A percentile compares a stretch with the other conserved stretches of the same genome.
Conservation (phyloP, 345 rosid species). For the Dovyalis caffra region DNA sequence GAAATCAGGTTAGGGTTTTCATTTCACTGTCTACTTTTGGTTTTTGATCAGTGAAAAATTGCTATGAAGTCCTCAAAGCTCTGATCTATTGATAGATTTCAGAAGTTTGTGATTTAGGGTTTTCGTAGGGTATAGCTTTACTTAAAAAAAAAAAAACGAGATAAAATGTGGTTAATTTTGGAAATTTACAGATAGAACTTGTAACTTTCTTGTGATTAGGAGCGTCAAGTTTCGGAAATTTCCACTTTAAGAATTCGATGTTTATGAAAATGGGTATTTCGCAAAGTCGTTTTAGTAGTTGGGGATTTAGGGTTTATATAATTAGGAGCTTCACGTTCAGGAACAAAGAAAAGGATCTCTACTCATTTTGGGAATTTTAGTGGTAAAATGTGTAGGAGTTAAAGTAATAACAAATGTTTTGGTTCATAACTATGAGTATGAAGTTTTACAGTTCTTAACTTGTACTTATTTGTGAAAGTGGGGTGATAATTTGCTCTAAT, state of each 20-base stretch:
- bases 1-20: slow-evolving; percentile 67
- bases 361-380: neutral
- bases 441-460: neutral
- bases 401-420: neutral
- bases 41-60: neutral
- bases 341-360: neutral
- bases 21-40: neutral
- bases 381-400: neutral
- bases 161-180: neutral
- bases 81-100: neutral
- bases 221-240: neutral
- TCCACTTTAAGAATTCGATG: neutral
- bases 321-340: neutral
- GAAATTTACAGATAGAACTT: neutral
- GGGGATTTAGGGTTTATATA: neutral
- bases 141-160: too few species aligned
- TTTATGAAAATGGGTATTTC: neutral
- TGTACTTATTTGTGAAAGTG: neutral
- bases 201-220: neutral
- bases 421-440: neutral
- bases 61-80: neutral
- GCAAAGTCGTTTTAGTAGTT: neutral
- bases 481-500: neutral
- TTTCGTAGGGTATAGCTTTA: neutral
- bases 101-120: neutral